Evolutionary conservation across 192 early-diverging fungal species (phyloP).

Genomic region (Umbelopsis ramanniana): DNA sequence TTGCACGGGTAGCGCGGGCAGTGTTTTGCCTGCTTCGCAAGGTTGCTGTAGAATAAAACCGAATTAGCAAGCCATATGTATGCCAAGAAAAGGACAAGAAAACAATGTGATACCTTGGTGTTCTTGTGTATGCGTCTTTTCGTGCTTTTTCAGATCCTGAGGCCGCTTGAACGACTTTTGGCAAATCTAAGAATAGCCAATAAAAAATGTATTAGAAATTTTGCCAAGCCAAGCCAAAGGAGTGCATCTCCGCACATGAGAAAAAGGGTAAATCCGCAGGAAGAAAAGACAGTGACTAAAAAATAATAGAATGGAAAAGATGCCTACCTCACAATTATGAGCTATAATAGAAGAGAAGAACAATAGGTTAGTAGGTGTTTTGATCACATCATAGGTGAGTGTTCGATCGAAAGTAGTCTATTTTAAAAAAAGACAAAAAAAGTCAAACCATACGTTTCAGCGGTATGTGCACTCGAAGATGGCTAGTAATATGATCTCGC

Average conservation of each 20-base stretch:
- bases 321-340: constrained; percentile 3
- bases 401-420: background rate
- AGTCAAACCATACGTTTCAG: constrained; percentile 34
- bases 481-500: constrained; percentile 36
- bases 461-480: constrained; percentile 36
- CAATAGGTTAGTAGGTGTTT: background rate
- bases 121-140: constrained; percentile 73
- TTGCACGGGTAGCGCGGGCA: background rate
- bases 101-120: constrained; percentile 26
- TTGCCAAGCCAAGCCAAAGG: constrained; percentile 32
- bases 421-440: background rate
- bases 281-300: background rate
- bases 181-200: constrained; percentile 32
- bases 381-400: background rate
- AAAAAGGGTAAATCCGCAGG: constrained; percentile 1
- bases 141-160: constrained; percentile 95
- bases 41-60: background rate
- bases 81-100: background rate
- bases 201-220: constrained; percentile 31
- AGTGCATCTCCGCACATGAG: constrained; percentile 19
- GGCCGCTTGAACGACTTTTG: constrained; percentile 89
- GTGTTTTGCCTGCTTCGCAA: constrained; percentile 5
- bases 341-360: constrained; percentile 10
- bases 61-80: background rate
- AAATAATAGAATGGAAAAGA: too few species aligned